Conservation (phyloP, 495 filamentous ascomycete genomes). For the Aspergillus hancockii region DNA sequence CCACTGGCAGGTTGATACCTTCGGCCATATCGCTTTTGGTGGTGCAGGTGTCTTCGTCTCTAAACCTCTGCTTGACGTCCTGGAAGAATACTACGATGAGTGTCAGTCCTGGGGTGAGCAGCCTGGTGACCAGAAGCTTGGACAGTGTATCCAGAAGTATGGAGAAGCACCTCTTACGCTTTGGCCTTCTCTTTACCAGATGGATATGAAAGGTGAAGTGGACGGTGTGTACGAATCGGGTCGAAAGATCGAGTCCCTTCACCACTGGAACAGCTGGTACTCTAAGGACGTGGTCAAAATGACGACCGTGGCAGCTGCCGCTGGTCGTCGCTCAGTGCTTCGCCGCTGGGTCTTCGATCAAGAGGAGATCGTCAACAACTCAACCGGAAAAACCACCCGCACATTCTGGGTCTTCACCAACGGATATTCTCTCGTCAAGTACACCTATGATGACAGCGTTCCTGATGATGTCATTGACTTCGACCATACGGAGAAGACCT, state of each 20-base stretch:
- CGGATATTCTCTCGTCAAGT: constrained; percentile 62
- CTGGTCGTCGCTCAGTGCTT: constrained; percentile 61
- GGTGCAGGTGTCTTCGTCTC: constrained; percentile 70
- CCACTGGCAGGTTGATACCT: constrained; percentile 56
- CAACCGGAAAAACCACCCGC: constrained; percentile 39
- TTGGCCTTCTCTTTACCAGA: constrained; percentile 61
- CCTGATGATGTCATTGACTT: constrained; percentile 53
- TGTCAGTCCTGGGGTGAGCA: constrained; percentile 54
- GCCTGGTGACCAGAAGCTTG: constrained; percentile 62
- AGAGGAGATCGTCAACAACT: constrained; percentile 46
- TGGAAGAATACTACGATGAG: constrained; percentile 53
- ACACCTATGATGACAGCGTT: constrained; percentile 47
- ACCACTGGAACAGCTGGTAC: constrained; percentile 65
- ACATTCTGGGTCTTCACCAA: constrained; percentile 60
- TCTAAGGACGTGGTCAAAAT: constrained; percentile 59
- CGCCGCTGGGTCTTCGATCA: constrained; percentile 62
- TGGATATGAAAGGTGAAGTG: constrained; percentile 60
- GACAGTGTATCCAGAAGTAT: constrained; percentile 61
- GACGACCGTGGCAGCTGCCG: constrained; percentile 54
- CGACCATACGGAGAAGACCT: constrained; percentile 61
- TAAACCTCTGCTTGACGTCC: constrained; percentile 54
- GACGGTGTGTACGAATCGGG: constrained; percentile 67
- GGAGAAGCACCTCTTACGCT: constrained; percentile 57
- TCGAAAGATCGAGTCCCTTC: constrained; percentile 56
- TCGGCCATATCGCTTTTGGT: constrained; percentile 68